Evolutionary conservation across 768 basidiomycete species (phyloP).

Genomic region (Lanmaoa pseudosensibilis): DNA sequence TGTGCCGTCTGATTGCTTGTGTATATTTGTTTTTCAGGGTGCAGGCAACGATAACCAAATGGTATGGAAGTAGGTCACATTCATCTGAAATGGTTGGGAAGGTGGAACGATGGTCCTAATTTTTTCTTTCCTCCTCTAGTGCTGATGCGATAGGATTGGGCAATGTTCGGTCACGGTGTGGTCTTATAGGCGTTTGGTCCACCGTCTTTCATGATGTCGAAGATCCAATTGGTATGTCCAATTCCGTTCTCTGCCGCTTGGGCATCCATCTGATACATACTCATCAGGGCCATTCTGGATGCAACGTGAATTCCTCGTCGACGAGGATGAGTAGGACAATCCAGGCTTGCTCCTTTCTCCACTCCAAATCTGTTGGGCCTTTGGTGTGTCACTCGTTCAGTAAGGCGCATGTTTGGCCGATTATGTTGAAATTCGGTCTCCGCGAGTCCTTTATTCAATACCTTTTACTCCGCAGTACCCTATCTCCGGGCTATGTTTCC

Average conservation of each 20-base stretch:
- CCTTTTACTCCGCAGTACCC: not conserved
- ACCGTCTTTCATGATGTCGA: slow-evolving; percentile 46
- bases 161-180: slow-evolving; percentile 55
- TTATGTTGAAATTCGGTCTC: not conserved
- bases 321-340: slow-evolving; percentile 23
- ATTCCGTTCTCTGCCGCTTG: not conserved
- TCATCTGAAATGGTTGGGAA: not conserved
- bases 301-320: slow-evolving; percentile 22
- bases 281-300: slow-evolving; percentile 32
- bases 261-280: not conserved
- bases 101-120: not conserved
- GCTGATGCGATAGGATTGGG: slow-evolving; percentile 66
- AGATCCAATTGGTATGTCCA: slow-evolving; percentile 46
- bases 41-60: slow-evolving; percentile 53
- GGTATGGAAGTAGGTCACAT: slow-evolving; percentile 53
- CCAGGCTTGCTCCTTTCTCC: not conserved
- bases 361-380: not conserved
- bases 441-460: not conserved
- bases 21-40: slow-evolving; percentile 31
- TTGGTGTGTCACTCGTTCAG: not conserved
- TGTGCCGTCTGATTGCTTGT: slow-evolving; percentile 3
- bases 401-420: not conserved
- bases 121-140: slow-evolving; percentile 31
- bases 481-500: not conserved
- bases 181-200: slow-evolving; percentile 57